Evolutionary conservation across 768 basidiomycete genomes (phyloP).

Genomic region (Boletus pseudopeckii): DNA sequence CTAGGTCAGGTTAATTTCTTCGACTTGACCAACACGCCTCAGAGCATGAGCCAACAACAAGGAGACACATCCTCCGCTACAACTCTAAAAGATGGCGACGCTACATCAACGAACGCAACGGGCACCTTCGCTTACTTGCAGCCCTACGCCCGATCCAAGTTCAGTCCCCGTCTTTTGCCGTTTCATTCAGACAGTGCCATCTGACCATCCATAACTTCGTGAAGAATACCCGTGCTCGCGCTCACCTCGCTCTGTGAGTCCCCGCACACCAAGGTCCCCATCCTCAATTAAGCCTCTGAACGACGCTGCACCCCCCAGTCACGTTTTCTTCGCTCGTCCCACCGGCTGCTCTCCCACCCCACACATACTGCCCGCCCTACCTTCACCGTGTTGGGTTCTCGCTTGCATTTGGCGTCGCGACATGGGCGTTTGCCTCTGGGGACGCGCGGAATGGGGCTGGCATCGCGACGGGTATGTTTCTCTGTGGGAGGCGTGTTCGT

Average conservation of each 20-base stretch:
- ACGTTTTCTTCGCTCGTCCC: slow-evolving; percentile 36
- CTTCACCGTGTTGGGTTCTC: slow-evolving; percentile 43
- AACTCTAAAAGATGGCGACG: neutral
- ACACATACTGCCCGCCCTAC: slow-evolving; percentile 38
- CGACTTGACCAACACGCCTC: neutral
- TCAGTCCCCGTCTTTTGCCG: slow-evolving; percentile 16
- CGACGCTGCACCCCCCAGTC: slow-evolving; percentile 25
- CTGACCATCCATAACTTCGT: slow-evolving; percentile 12
- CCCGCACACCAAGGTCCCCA: neutral
- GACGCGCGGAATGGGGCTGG: slow-evolving; percentile 45
- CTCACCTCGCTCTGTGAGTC: slow-evolving; percentile 36
- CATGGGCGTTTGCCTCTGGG: slow-evolving; percentile 39
- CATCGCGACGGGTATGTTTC: slow-evolving; percentile 32
- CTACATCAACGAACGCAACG: slow-evolving; percentile 15
- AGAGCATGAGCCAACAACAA: slow-evolving; percentile 8
- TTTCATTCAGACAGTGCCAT: neutral
- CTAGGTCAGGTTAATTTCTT: neutral
- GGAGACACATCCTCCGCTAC: neutral
- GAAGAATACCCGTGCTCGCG: slow-evolving; percentile 29
- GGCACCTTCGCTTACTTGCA: slow-evolving; percentile 26
- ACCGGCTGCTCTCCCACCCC: slow-evolving; percentile 28
- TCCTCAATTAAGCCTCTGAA: neutral
- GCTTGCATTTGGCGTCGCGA: slow-evolving; percentile 41
- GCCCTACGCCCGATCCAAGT: slow-evolving; percentile 31
- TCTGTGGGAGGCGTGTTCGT: neutral